phyloP scores from a whole-genome alignment of 352 stramenopile species.

The Bremia lactucae region DNA sequence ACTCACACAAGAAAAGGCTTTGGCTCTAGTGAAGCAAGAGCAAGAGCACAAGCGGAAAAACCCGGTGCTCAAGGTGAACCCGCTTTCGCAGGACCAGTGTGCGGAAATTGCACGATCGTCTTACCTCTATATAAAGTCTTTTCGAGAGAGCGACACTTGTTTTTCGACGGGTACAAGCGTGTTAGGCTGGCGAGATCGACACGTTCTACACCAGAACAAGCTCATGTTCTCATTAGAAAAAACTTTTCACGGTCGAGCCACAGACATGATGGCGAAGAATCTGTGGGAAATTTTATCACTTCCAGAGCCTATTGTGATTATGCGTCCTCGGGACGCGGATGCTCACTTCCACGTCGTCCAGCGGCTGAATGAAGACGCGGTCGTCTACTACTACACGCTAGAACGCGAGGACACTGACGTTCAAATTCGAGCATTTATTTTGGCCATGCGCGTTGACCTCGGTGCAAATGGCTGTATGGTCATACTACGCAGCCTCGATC shows the following conservation, averaged over 20 bases:
- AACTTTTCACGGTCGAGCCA: slow-evolving; percentile 25
- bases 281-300: slow-evolving; percentile 46
- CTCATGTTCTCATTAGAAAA: slow-evolving; percentile 66
- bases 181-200: slow-evolving; percentile 56
- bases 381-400: slow-evolving; percentile 66
- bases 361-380: slow-evolving; percentile 38
- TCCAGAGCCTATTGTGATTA: slow-evolving; percentile 31
- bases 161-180: slow-evolving; percentile 47
- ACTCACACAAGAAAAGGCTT: slow-evolving; percentile 29
- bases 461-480: slow-evolving; percentile 28
- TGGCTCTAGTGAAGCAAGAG: slow-evolving; percentile 13
- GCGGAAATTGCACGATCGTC: slow-evolving; percentile 31
- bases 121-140: slow-evolving; percentile 38
- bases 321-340: slow-evolving; percentile 40
- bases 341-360: slow-evolving; percentile 58
- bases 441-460: slow-evolving; percentile 44
- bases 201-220: slow-evolving; percentile 33
- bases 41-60: slow-evolving; percentile 37
- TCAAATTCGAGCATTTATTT: slow-evolving; percentile 46
- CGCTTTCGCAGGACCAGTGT: slow-evolving; percentile 33
- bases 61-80: slow-evolving; percentile 30
- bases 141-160: slow-evolving; percentile 37
- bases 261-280: slow-evolving; percentile 28
- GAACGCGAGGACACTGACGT: slow-evolving; percentile 41
- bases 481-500: slow-evolving; percentile 45